Conservation (phyloP, 768 basidiomycete species). For the Cantharellus cinnabarinus region DNA sequence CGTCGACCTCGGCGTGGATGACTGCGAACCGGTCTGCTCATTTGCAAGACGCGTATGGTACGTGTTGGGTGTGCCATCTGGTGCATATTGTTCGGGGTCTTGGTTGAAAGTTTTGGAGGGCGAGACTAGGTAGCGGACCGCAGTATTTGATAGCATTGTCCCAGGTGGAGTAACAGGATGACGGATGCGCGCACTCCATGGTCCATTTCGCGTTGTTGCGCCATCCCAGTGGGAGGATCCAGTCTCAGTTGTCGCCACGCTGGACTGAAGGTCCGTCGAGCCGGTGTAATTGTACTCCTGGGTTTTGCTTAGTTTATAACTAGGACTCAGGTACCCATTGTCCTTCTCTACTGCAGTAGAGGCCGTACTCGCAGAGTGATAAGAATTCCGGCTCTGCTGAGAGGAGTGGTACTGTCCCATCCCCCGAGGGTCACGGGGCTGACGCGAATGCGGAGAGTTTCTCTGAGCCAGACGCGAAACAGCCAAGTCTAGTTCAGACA, state of each 20-base stretch:
- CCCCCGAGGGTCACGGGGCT: neutral
- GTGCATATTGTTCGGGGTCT: constrained; percentile 2
- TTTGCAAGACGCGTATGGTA: constrained; percentile 1
- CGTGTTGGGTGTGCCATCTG: neutral
- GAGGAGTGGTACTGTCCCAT: neutral
- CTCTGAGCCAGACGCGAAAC: neutral
- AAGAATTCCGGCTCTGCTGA: neutral
- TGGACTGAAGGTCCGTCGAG: no score
- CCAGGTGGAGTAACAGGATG: neutral
- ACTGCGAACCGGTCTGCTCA: constrained; percentile 1
- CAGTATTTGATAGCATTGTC: neutral
- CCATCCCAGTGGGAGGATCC: neutral
- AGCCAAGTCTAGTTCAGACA: neutral
- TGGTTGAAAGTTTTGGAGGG: neutral
- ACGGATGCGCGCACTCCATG: neutral
- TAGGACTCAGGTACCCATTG: neutral
- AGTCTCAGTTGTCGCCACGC: neutral
- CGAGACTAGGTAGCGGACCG: neutral
- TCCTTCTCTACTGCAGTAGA: neutral
- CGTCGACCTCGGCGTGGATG: neutral
- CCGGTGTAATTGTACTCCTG: neutral
- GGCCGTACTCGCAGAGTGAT: neutral
- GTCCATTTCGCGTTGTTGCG: neutral
- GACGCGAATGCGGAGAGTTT: neutral
- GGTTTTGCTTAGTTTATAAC: neutral